phyloP scores from a whole-genome alignment of 2,329 filamentous ascomycete species.

The Elsinoe australis region DNA sequence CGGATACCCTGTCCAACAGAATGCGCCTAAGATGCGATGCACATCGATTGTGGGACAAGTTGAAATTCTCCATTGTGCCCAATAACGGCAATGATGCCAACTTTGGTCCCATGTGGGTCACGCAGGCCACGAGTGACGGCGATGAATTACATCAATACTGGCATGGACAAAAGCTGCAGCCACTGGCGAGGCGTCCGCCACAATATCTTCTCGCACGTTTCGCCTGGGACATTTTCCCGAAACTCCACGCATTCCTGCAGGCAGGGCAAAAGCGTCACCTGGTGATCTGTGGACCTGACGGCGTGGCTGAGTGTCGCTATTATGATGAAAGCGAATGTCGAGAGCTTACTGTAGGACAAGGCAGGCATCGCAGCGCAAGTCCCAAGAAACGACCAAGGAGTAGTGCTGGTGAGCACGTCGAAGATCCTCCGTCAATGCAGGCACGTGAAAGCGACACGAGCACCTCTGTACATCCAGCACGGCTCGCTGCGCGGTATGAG shows the following conservation, averaged over 20 bases:
- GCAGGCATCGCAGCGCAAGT: background rate
- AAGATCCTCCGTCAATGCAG: too few relatives aligned
- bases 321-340: background rate
- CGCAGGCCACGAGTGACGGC: conserved; percentile 7
- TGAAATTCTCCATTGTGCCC: conserved; percentile 22
- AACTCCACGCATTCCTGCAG: conserved; percentile 27
- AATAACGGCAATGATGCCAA: conserved; percentile 13
- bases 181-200: conserved; percentile 17
- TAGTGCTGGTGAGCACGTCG: too few relatives aligned
- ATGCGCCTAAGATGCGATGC: conserved; percentile 23
- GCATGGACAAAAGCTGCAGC: conserved; percentile 19
- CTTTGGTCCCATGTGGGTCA: background rate
- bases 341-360: background rate
- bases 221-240: conserved; percentile 20
- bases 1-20: conserved; percentile 21
- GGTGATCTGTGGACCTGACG: background rate
- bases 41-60: conserved; percentile 22
- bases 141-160: conserved; percentile 18
- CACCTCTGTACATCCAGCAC: too few relatives aligned
- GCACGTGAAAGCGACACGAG: too few relatives aligned
- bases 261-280: conserved; percentile 3
- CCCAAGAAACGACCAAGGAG: too few relatives aligned
- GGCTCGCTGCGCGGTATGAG: too few relatives aligned
- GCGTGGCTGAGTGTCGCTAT: background rate
- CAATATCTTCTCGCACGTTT: conserved; percentile 20